Base-by-base conservation (phyloP, 129 eudicot species). In the Flaveria brownii region DNA sequence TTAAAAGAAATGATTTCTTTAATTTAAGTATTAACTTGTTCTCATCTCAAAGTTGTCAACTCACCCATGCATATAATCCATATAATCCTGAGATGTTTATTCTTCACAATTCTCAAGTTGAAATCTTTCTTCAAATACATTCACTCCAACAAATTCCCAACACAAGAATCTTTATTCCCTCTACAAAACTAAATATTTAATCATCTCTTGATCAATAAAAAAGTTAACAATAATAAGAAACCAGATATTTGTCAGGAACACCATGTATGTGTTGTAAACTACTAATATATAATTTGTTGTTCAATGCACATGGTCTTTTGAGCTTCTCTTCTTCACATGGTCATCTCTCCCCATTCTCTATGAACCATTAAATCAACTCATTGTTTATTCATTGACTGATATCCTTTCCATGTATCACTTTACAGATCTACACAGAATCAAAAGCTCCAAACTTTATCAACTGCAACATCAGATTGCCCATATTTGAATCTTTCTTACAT, bases 351-450 rank as follows among this genome's bases (percentile, higher is more conserved):
- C 41, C 41, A 5, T 36, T 36, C 41, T 36, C 8, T 36, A 36
- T 36, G 41, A 36, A 5, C 41, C 81, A 65, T 82, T 79, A 46
- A 76, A 49, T 72, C 73, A 76, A 56, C 49, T 30, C 65, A 74
- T 84, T 82, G 80, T 80, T 79, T 74, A 80, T 80, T 80, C 76
- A 41, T 85, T 82, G 89, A 85, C 89, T 75, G 74, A 72, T 11
- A 9, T 15, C 77, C 63, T 74, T 67, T 56, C 50, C 47, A 47
- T 64, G 79, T 55, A 50, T 14, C 86, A 86, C 86, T 82, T 80
- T 84, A 82, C 91, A 89, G 95, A 89, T 89, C 95, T 86, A 86
- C 85, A 82, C 86, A 82, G 75, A 51, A 88, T 78, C 41, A 36
- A 5, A 36, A 36, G 41, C 41, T 36, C 41, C 41, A 36, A 36